Evolutionary conservation across 2,329 filamentous ascomycete species (phyloP).

Genomic region (Pseudogymnoascus sp.): DNA sequence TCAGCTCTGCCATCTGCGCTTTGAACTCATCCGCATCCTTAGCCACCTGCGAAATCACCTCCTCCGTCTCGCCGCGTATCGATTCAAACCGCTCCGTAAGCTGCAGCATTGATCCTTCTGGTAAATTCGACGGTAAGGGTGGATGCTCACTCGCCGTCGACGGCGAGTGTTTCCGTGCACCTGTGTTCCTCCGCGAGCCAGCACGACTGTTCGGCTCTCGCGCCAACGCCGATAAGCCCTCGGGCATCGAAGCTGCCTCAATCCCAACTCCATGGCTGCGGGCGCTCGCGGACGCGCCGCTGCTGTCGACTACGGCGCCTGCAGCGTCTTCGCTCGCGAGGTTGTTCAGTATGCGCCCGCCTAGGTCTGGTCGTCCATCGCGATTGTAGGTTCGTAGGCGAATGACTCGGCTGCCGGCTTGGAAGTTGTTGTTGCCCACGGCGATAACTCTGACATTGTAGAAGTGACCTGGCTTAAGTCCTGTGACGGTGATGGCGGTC

Average conservation of each 20-base stretch:
- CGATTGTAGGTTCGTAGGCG: constrained; percentile 70
- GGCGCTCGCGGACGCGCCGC: constrained; percentile 37
- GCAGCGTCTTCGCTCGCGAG: constrained; percentile 47
- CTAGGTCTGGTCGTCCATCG: constrained; percentile 57
- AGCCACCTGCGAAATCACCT: constrained; percentile 61
- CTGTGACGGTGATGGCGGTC: constrained; percentile 84
- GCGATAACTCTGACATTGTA: constrained; percentile 93
- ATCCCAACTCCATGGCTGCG: constrained; percentile 46
- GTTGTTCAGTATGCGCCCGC: constrained; percentile 49
- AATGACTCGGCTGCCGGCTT: constrained; percentile 79
- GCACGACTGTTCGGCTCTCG: constrained; percentile 58
- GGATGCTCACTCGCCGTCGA: constrained; percentile 54
- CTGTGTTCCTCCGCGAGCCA: constrained; percentile 56
- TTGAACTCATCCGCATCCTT: constrained; percentile 68
- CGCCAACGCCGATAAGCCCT: constrained; percentile 52
- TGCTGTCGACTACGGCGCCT: constrained; percentile 36
- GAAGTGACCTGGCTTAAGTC: constrained; percentile 77
- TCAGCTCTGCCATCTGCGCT: constrained; percentile 58
- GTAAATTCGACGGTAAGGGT: constrained; percentile 43
- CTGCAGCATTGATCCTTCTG: constrained; percentile 64
- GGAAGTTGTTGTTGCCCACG: constrained; percentile 85
- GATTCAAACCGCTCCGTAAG: constrained; percentile 75
- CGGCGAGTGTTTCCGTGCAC: constrained; percentile 71
- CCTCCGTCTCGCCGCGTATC: constrained; percentile 77
- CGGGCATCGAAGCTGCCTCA: constrained; percentile 56